These are phyloP conservation scores for Nicotiana benthamiana DNA, from an alignment of 257 asterid species.

Conservation along the genomic window DNA sequence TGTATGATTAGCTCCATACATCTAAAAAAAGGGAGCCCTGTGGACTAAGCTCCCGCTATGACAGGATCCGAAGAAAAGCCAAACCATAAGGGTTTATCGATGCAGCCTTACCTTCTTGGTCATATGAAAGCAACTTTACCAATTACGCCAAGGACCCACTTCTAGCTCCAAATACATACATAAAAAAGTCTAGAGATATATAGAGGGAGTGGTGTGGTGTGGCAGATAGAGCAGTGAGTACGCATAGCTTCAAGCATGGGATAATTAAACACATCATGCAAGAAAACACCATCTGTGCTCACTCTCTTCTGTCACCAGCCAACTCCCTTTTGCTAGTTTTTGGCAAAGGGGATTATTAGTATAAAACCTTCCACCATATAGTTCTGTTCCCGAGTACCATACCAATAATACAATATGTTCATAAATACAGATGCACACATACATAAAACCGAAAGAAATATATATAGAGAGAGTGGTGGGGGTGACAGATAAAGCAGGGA, in stretches of 20 bases:
- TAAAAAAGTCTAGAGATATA: neutral
- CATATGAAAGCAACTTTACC: too few species aligned
- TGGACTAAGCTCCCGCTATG: too few species aligned
- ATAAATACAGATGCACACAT: neutral
- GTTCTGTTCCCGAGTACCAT: too few species aligned
- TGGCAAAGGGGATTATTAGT: too few species aligned
- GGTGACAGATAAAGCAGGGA: slow-evolving; percentile 82
- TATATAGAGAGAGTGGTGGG: slow-evolving; percentile 16
- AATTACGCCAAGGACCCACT: too few species aligned
- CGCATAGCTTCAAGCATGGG: slow-evolving; percentile 64
- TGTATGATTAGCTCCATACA: neutral
- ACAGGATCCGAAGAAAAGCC: too few species aligned
- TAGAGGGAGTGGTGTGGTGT: slow-evolving; percentile 31
- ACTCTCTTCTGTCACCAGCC: slow-evolving; percentile 55
- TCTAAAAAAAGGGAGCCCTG: too few species aligned
- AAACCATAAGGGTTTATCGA: too few species aligned
- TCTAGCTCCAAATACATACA: neutral
- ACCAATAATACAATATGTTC: neutral
- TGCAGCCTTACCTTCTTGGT: too few species aligned
- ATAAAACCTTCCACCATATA: too few species aligned
- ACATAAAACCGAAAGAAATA: neutral
- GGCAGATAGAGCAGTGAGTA: slow-evolving; percentile 90
- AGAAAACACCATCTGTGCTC: slow-evolving; percentile 90
- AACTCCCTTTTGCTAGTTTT: too few species aligned
- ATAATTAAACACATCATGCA: slow-evolving; percentile 33